Evolutionary conservation across 148 eudicot genomes (phyloP).

Genomic region (Selenicereus undatus): DNA sequence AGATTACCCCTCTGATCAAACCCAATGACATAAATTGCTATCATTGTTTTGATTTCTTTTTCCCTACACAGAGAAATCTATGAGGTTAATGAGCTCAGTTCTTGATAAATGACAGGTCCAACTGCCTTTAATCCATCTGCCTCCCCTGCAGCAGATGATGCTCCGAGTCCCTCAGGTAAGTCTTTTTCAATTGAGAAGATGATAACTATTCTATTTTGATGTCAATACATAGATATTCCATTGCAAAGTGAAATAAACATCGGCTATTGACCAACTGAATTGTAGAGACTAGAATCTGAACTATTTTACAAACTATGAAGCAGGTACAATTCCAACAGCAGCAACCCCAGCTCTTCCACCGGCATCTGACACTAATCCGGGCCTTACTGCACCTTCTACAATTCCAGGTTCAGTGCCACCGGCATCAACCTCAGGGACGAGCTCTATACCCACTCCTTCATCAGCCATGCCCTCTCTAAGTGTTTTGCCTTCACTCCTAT

Average conservation of each 20-base stretch:
- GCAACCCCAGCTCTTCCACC: slow-evolving; percentile 50
- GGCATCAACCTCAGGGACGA: slow-evolving; percentile 38
- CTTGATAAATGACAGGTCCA: slow-evolving; percentile 36
- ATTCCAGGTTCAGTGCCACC: slow-evolving; percentile 33
- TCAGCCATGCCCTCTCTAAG: slow-evolving; percentile 36
- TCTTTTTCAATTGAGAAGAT: background rate
- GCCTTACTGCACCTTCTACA: slow-evolving; percentile 37
- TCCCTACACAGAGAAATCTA: background rate
- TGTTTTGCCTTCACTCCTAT: slow-evolving; percentile 37
- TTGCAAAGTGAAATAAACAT: background rate
- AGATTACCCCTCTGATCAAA: background rate
- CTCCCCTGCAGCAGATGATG: slow-evolving; percentile 40
- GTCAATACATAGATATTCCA: too few relatives aligned
- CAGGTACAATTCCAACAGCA: slow-evolving; percentile 25
- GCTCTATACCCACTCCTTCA: slow-evolving; percentile 37
- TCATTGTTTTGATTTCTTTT: background rate
- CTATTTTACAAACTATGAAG: slow-evolving; percentile 18
- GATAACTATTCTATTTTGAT: background rate
- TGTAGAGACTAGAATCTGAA: background rate
- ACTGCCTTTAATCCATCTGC: slow-evolving; percentile 36
- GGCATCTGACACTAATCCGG: slow-evolving; percentile 34
- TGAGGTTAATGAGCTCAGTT: background rate
- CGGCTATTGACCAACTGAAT: background rate
- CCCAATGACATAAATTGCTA: background rate
- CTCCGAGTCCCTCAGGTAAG: slow-evolving; percentile 40